Conservation (phyloP, 2,329 filamentous ascomycete genomes). For the Bipolaris sorokiniana region DNA sequence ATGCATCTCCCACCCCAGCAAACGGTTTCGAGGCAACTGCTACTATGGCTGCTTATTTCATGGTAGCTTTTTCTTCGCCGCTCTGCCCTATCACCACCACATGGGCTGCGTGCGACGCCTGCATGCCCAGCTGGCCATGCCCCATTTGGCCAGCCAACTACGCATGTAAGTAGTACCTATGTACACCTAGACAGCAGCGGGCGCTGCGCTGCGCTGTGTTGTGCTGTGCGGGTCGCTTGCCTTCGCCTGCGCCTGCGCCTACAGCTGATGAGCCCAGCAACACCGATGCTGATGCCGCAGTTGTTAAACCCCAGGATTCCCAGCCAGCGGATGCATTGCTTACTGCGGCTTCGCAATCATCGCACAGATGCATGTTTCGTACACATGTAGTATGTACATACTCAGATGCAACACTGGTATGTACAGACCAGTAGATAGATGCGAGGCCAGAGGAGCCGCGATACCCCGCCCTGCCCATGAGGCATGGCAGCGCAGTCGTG, state of each 20-base stretch:
- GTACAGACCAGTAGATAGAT: not conserved
- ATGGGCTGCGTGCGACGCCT: conserved; percentile 1
- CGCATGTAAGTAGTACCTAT: too few relatives aligned
- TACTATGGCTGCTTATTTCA: conserved; percentile 10
- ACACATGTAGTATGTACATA: not conserved
- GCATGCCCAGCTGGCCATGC: conserved; percentile 6
- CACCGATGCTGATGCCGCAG: conserved; percentile 14
- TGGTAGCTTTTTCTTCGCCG: not conserved
- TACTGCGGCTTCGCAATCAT: conserved; percentile 8
- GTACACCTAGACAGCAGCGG: too few relatives aligned
- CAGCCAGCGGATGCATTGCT: conserved; percentile 10
- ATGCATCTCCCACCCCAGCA: conserved; percentile 17
- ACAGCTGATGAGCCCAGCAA: not conserved
- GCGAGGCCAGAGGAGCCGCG: not conserved
- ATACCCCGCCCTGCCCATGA: not conserved
- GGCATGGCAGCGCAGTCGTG: not conserved
- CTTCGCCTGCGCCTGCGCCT: not conserved
- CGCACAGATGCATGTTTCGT: not conserved
- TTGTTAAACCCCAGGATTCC: conserved; percentile 9
- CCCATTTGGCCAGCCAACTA: not conserved
- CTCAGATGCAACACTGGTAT: too few relatives aligned
- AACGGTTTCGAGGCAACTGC: conserved; percentile 10
- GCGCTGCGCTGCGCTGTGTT: too few relatives aligned
- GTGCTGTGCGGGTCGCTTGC: not conserved
- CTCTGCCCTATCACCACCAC: not conserved